Base-by-base conservation (phyloP, 768 basidiomycete genomes). In the Coprinopsis strossmayeri region DNA sequence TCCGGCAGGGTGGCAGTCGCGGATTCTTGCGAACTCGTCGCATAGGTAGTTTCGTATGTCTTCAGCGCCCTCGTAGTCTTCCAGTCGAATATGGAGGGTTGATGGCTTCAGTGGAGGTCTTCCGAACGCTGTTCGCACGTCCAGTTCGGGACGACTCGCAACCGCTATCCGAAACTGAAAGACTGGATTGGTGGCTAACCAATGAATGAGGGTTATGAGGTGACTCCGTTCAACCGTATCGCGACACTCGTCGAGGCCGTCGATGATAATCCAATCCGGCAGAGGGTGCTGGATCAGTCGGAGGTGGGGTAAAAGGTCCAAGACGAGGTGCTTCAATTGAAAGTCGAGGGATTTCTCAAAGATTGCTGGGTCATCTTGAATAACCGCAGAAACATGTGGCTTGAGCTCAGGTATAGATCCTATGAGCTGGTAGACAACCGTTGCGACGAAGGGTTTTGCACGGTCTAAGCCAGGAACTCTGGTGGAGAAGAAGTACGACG, bases 241-340 rank as follows among this genome's bases (percentile, higher is more conserved):
- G 7, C 45, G 45, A 23, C 53, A 53, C 21, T 54, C 53, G 32
- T 54, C 53, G 24, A 54, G 32, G 3, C 53, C 53, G 38, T 54
- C 53, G 24, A 54, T 47, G 2, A 54, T 21, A 5, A 54, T 26
- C 10, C 41, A 7, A 7, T 38, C 7, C 18, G 17, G 7, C 7
- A 9, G 18, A 38, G 5, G 18, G 23, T 42, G 40, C 11, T 5
- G 5, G 18, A 23, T 21, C 10, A 23, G 10, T 42, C 11, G 5
- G 23, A 24, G 40, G 40, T 5, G 40, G 9, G 23, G 40, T 11
- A 52, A 3, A 11, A 44, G 46, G 3, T 23, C n/a, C 15, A 24
- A 17, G n/a, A 52, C 21, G 24, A 52, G 27, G 12, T 15, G 17
- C 26, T 52, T 18, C 13, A 52, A 24, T 25, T 48, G 51, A 18